Percentiles rank a stretch among this genome's conserved stretches.
Evolutionary conservation across 208 protist genomes (phyloP).

Genomic region (Leishmania amazonensis): DNA sequence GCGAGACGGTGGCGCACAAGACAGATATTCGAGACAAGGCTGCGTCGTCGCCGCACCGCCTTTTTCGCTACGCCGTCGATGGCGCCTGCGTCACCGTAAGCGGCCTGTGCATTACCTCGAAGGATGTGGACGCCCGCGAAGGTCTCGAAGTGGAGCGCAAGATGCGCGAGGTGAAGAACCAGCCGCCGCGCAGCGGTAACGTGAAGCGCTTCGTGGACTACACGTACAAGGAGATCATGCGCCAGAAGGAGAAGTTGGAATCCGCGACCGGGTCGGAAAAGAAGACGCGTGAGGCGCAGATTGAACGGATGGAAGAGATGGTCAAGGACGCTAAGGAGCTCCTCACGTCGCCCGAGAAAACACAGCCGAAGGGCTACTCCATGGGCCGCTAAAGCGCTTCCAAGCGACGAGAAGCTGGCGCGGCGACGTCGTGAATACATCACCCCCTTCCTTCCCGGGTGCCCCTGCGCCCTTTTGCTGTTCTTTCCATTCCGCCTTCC

Average conservation of each 20-base stretch:
- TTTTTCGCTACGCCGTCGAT: slow-evolving; percentile 79
- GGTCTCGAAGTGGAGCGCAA: slow-evolving; percentile 67
- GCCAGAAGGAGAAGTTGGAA: slow-evolving; percentile 67
- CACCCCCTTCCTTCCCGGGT: background rate
- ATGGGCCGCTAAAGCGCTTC: slow-evolving; percentile 22
- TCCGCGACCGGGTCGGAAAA: slow-evolving; percentile 47
- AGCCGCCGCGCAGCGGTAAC: slow-evolving; percentile 74
- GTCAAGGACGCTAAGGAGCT: slow-evolving; percentile 65
- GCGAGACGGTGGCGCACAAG: slow-evolving; percentile 49
- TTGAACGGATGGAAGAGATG: slow-evolving; percentile 74
- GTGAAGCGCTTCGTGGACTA: slow-evolving; percentile 70
- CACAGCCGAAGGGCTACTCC: slow-evolving; percentile 62
- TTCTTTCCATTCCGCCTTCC: background rate
- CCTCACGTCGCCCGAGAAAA: slow-evolving; percentile 55
- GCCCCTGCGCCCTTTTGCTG: background rate
- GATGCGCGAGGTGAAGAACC: slow-evolving; percentile 82
- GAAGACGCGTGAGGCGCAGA: slow-evolving; percentile 43
- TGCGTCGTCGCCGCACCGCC: slow-evolving; percentile 47
- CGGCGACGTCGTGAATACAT: background rate
- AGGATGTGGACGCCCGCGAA: slow-evolving; percentile 38
- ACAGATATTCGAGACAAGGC: slow-evolving; percentile 69
- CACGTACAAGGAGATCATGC: slow-evolving; percentile 70
- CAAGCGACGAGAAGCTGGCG: background rate
- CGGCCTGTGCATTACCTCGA: slow-evolving; percentile 37
- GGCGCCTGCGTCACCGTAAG: slow-evolving; percentile 68